Percentiles rank a stretch among this genome's conserved stretches.
phyloP scores from a whole-genome alignment of 257 asterid genomes.

The Euphrasia confusa region DNA sequence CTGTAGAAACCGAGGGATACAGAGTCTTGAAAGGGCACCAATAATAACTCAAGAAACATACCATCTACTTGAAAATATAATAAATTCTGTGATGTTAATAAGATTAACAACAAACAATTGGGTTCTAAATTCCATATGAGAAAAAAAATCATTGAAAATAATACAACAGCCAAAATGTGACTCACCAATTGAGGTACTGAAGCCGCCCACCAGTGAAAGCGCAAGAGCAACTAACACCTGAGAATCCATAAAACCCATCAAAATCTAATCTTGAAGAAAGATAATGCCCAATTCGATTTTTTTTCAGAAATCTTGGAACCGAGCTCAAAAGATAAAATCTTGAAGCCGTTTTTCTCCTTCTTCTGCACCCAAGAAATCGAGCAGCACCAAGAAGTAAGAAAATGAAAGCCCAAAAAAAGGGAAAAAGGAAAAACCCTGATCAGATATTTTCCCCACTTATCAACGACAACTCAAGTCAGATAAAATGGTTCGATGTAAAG shows the following conservation, averaged over 20 bases:
- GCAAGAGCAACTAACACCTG: constrained; percentile 6
- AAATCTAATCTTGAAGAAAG: not conserved
- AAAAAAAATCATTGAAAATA: no score
- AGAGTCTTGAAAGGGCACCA: not conserved
- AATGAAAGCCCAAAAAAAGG: not conserved
- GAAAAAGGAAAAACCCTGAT: not conserved
- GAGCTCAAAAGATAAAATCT: not conserved
- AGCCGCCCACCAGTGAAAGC: not conserved
- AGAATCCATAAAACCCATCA: constrained; percentile 8
- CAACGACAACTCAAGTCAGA: not conserved
- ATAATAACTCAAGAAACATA: not conserved
- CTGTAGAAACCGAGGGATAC: not conserved
- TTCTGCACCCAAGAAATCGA: not conserved
- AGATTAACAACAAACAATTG: not conserved
- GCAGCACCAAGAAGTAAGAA: not conserved
- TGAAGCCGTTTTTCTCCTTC: not conserved
- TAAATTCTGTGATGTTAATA: not conserved
- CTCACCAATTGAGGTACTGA: constrained; percentile 6
- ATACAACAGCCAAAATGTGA: not conserved
- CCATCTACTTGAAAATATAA: not conserved
- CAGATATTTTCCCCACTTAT: not conserved
- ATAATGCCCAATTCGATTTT: not conserved
- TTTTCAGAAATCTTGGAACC: not conserved
- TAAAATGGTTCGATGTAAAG: not conserved
- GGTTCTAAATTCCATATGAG: not conserved